phyloP scores from a whole-genome alignment of 306 rosid species.

The Cucumis hystrix region DNA sequence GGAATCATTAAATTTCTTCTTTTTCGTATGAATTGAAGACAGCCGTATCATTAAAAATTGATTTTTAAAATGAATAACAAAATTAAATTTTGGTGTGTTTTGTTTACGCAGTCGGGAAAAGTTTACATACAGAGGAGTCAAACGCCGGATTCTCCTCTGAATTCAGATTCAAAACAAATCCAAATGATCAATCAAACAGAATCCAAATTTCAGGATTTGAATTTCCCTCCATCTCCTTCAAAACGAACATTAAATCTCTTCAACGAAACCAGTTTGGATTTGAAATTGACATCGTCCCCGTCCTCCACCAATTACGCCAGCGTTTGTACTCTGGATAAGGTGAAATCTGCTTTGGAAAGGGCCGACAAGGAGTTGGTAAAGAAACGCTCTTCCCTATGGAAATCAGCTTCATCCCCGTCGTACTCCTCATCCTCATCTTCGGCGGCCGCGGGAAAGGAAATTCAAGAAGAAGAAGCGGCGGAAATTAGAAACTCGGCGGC shows the following conservation, averaged over 20 bases:
- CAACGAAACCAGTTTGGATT: slow-evolving; percentile 51
- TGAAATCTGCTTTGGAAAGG: slow-evolving; percentile 79
- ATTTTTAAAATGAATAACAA: background rate
- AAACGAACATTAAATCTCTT: slow-evolving; percentile 47
- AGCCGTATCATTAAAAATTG: background rate
- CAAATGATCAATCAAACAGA: slow-evolving; percentile 22
- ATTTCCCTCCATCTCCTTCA: slow-evolving; percentile 52
- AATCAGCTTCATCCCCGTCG: slow-evolving; percentile 48
- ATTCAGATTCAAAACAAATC: slow-evolving; percentile 19
- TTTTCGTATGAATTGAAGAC: background rate
- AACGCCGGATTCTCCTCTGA: slow-evolving; percentile 16
- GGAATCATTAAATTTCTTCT: background rate
- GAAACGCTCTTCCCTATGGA: slow-evolving; percentile 42
- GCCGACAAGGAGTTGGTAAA: slow-evolving; percentile 80
- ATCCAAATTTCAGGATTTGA: slow-evolving; percentile 55
- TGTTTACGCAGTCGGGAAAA: slow-evolving; percentile 66
- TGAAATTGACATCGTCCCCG: slow-evolving; percentile 33
- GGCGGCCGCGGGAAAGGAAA: slow-evolving; percentile 29
- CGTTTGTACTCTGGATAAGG: slow-evolving; percentile 90
- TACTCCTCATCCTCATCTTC: slow-evolving; percentile 35
- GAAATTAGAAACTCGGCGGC: slow-evolving; percentile 28
- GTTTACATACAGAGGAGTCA: slow-evolving; percentile 62
- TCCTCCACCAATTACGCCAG: slow-evolving; percentile 52
- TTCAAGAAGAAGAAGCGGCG: slow-evolving; percentile 50
- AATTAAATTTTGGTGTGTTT: background rate